These are phyloP conservation scores for Phialophora expanda DNA, from an alignment of 2,329 filamentous ascomycete genomes.

Conservation along the genomic window DNA sequence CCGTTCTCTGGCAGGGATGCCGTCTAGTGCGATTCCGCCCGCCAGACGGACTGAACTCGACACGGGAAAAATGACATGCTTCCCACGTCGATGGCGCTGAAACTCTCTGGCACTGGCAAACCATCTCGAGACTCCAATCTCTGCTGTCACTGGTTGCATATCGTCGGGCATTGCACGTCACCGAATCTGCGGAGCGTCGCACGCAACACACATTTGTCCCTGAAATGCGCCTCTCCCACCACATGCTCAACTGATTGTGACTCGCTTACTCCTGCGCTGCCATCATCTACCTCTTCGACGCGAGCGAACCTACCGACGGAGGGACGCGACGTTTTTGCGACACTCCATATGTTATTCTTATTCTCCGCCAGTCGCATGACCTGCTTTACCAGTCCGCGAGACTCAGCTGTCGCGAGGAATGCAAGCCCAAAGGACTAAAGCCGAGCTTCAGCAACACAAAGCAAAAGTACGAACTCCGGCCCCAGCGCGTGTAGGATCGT, in stretches of 20 bases:
- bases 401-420: slow-evolving; percentile 40
- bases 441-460: slow-evolving; percentile 64
- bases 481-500: neutral
- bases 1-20: neutral
- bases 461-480: slow-evolving; percentile 56
- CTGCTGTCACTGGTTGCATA: slow-evolving; percentile 6
- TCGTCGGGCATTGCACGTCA: slow-evolving; percentile 13
- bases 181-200: slow-evolving; percentile 3
- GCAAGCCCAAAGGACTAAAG: slow-evolving; percentile 56
- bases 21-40: slow-evolving; percentile 2
- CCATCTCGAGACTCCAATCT: slow-evolving; percentile 6
- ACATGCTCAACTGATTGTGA: neutral
- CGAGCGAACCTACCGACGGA: neutral
- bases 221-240: slow-evolving; percentile 6
- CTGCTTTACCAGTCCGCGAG: slow-evolving; percentile 15
- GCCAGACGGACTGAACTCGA: neutral
- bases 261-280: slow-evolving; percentile 5
- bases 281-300: slow-evolving; percentile 4
- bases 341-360: slow-evolving; percentile 34
- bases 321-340: neutral
- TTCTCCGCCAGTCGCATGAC: slow-evolving; percentile 27
- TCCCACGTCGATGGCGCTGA: neutral
- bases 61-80: neutral
- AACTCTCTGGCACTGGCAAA: slow-evolving; percentile 1
- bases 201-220: neutral